phyloP scores from a whole-genome alignment of 495 filamentous ascomycete species.

The Aspergillus conjunctus region DNA sequence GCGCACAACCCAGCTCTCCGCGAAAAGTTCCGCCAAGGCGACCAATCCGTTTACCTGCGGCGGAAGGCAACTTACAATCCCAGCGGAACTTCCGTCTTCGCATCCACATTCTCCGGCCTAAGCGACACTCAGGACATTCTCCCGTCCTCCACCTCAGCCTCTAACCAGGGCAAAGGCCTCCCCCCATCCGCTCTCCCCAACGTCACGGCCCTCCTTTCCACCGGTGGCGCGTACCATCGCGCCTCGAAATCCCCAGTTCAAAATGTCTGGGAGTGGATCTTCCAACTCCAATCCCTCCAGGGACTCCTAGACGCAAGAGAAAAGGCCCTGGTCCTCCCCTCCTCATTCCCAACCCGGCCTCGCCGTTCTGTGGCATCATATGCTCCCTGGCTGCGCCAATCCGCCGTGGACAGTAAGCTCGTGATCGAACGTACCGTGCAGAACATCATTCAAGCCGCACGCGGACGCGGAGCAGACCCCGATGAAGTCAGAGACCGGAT shows the following conservation, averaged over 20 bases:
- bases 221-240: conserved; percentile 29
- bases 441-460: conserved; percentile 51
- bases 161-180: conserved; percentile 36
- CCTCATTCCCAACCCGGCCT: conserved; percentile 41
- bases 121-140: conserved; percentile 46
- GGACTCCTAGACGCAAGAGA: conserved; percentile 72
- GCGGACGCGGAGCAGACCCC: conserved; percentile 38
- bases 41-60: conserved; percentile 79
- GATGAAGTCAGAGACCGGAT: conserved; percentile 62
- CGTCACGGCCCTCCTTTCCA: conserved; percentile 25
- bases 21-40: conserved; percentile 66
- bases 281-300: conserved; percentile 61
- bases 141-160: conserved; percentile 28
- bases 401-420: conserved; percentile 77
- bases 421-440: conserved; percentile 65
- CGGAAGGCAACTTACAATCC: conserved; percentile 70
- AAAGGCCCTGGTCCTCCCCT: conserved; percentile 69
- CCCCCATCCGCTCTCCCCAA: conserved; percentile 34
- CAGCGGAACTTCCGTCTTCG: conserved; percentile 69
- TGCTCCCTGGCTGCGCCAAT: conserved; percentile 53
- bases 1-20: conserved; percentile 60
- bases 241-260: conserved; percentile 37
- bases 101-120: conserved; percentile 63
- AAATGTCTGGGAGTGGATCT: conserved; percentile 73
- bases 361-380: conserved; percentile 25